phyloP scores from a whole-genome alignment of 2,329 filamentous ascomycete genomes.

The Didymella pinodella region DNA sequence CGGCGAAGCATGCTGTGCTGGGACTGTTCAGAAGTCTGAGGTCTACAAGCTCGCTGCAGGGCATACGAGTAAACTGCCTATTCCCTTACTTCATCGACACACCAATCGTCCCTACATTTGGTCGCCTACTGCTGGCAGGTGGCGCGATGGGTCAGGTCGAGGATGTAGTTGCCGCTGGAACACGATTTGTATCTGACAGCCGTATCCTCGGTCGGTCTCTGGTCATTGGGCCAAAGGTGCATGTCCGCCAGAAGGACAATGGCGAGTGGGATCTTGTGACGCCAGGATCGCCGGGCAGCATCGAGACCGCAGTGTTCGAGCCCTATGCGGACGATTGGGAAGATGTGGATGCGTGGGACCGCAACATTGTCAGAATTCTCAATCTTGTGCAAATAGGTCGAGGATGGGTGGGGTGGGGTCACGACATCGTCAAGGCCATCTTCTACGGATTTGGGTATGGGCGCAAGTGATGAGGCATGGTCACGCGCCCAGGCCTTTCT shows the following conservation, averaged over 20 bases:
- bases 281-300: conserved; percentile 38
- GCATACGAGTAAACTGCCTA: conserved; percentile 71
- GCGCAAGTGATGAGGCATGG: conserved; percentile 14
- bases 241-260: conserved; percentile 54
- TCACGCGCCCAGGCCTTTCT: conserved; percentile 9
- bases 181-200: conserved; percentile 67
- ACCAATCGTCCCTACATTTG: conserved; percentile 61
- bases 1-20: conserved; percentile 71
- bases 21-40: conserved; percentile 70
- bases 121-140: conserved; percentile 64
- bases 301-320: conserved; percentile 65
- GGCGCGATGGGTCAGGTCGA: conserved; percentile 60
- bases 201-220: conserved; percentile 65
- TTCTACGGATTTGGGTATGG: conserved; percentile 37
- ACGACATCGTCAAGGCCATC: conserved; percentile 49
- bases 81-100: conserved; percentile 72
- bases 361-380: conserved; percentile 62
- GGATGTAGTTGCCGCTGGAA: conserved; percentile 71
- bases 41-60: conserved; percentile 56
- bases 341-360: conserved; percentile 64
- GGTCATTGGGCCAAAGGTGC: conserved; percentile 64
- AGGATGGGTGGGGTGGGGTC: conserved; percentile 63
- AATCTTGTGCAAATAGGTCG: conserved; percentile 59
- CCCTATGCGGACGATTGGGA: conserved; percentile 67
- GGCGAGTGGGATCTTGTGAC: conserved; percentile 44